Base-by-base conservation (phyloP, 148 eudicot genomes). In the Fagopyrum homotropicum region DNA sequence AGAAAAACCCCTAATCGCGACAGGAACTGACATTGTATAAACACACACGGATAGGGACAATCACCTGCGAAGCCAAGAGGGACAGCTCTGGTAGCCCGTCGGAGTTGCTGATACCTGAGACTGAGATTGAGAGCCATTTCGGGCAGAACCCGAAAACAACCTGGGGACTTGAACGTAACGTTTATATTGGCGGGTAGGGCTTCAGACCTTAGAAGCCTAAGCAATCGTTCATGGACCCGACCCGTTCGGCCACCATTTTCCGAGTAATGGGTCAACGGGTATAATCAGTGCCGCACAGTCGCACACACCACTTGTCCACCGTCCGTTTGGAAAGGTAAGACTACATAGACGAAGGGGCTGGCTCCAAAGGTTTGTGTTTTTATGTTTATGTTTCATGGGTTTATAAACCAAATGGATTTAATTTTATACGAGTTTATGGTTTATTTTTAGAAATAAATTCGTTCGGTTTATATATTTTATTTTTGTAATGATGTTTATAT, bases 71-170 rank as follows among this genome's bases (percentile, higher is more conserved):
- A 66, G 71, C 46, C 43, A 40, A 40, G 71, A 66, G 71, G 71
- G 71, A 43, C 8, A 66, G 45, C 47, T 66, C 35, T 66, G 47
- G 47, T 14, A 40, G 43, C 4, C 45, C 46, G 71, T 40, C 45
- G 71, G 35, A 66, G 47, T 43, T 66, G 71, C 71, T 45, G 46
- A 40, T 15, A 66, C 45, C 71, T 66, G 47, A 66, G 71, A 66
- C 46, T 40, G 45, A 66, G 45, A 66, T 66, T 66, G 71, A 35
- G 71, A 66, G 71, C 71, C 71, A 66, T 66, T 66, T 66, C 71
- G 19, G 19, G 71, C 71, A 66, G 69, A 63, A 63, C 16, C 14
- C 16, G 14, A 11, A 26, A 12, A 2, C 44, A 29, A 43, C 40
- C 9, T 61, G 15, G 43, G 46, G 71, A 9, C 17, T 17, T 66